A percentile compares a stretch with the other conserved stretches of the same genome.
Evolutionary conservation across 805 yeast genomes (phyloP).

Genomic region (Torulaspora microellipsoides): DNA sequence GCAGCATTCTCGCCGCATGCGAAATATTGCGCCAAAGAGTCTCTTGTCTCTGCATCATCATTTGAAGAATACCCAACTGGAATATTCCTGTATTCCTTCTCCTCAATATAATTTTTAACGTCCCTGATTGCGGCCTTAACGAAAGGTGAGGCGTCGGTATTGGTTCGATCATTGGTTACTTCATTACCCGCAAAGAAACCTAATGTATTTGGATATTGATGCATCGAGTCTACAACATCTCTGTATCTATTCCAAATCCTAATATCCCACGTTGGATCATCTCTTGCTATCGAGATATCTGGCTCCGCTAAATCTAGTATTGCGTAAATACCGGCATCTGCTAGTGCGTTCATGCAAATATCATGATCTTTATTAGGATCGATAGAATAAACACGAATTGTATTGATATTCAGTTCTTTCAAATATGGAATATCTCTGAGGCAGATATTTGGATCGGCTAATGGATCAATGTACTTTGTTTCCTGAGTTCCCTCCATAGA

Average conservation of each 20-base stretch:
- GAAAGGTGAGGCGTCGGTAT: constrained; percentile 87
- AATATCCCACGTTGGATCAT: constrained; percentile 72
- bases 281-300: constrained; percentile 67
- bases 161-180: constrained; percentile 78
- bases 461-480: constrained; percentile 58
- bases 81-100: constrained; percentile 57
- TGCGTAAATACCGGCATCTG: constrained; percentile 86
- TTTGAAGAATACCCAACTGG: constrained; percentile 95
- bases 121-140: constrained; percentile 97
- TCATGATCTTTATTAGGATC: constrained; percentile 70
- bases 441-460: constrained; percentile 67
- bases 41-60: constrained; percentile 80
- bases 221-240: constrained; percentile 73
- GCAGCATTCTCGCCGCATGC: constrained; percentile 75
- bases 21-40: constrained; percentile 75
- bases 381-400: constrained; percentile 81
- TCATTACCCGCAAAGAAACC: constrained; percentile 99
- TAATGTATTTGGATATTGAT: constrained; percentile 70
- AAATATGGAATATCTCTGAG: constrained; percentile 80
- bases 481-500: constrained; percentile 16
- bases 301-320: constrained; percentile 90
- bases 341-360: constrained; percentile 67
- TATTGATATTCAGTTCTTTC: constrained; percentile 62
- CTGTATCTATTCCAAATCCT: constrained; percentile 72
- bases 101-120: constrained; percentile 66